Percentiles rank a stretch among this genome's conserved stretches.
Evolutionary conservation across 768 basidiomycete species (phyloP).

Genomic region (Lyophyllum shimeji): DNA sequence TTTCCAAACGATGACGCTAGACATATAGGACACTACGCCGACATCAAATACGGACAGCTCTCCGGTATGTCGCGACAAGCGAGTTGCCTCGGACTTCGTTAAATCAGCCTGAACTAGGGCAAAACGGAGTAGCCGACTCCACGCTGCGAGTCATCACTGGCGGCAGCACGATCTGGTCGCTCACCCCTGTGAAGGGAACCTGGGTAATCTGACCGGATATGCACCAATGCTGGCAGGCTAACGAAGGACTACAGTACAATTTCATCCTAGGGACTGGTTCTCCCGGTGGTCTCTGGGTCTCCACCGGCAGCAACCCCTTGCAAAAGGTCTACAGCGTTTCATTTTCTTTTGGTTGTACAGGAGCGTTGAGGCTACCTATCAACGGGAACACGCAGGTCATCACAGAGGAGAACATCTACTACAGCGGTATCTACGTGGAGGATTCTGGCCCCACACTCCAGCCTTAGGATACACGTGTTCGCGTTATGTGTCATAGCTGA

Average conservation of each 20-base stretch:
- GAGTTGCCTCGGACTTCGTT: background rate
- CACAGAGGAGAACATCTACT: background rate
- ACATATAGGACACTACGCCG: constrained; percentile 1
- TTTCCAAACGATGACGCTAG: background rate
- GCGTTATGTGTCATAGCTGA: background rate
- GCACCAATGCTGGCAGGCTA: background rate
- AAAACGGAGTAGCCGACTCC: constrained; percentile 1
- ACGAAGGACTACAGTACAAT: background rate
- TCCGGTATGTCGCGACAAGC: background rate
- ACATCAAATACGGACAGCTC: constrained; percentile 6
- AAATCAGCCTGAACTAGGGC: background rate
- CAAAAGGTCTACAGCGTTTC: constrained; percentile 6
- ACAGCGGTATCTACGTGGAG: constrained; percentile 3
- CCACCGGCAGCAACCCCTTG: background rate
- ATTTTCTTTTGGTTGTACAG: background rate
- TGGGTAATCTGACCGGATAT: constrained; percentile 1
- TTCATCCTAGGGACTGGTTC: constrained; percentile 4
- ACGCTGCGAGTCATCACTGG: constrained; percentile 7
- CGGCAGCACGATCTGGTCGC: constrained; percentile 1
- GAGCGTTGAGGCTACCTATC: background rate
- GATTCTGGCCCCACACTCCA: constrained; percentile 2
- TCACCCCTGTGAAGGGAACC: constrained; percentile 6
- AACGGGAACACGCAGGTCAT: constrained; percentile 3
- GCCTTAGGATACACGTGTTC: background rate
- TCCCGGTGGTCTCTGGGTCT: constrained; percentile 7